Evolutionary conservation across 2,329 filamentous ascomycete species (phyloP).

Genomic region (Sclerotinia borealis): DNA sequence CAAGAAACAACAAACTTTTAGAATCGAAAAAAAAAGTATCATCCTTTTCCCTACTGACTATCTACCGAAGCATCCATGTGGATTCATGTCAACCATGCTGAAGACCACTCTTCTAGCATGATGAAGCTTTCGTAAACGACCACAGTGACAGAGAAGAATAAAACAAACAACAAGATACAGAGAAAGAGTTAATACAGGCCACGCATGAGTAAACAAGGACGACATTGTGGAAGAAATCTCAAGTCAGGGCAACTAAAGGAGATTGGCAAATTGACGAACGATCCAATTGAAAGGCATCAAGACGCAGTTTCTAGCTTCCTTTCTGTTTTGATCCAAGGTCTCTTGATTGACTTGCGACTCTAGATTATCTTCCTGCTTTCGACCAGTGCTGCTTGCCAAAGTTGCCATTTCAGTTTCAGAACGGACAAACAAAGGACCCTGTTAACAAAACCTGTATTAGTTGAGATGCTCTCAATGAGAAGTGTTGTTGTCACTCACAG

Average conservation of each 20-base stretch:
- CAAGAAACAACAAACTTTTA: background rate
- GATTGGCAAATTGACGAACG: background rate
- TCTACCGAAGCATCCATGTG: background rate
- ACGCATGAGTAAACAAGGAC: too few relatives aligned
- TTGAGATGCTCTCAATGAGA: background rate
- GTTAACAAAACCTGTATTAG: background rate
- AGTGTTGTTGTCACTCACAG: background rate
- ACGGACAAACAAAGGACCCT: background rate
- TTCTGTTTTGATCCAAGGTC: too few relatives aligned
- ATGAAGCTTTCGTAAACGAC: background rate
- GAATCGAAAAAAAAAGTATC: background rate
- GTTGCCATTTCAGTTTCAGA: background rate
- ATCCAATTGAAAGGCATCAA: background rate
- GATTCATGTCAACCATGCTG: background rate
- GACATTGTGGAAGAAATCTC: too few relatives aligned
- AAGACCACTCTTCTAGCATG: background rate
- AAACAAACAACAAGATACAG: background rate
- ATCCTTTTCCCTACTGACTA: background rate
- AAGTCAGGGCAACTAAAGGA: background rate
- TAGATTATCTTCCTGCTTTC: too few relatives aligned
- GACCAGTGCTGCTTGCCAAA: too few relatives aligned
- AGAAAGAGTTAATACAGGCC: background rate
- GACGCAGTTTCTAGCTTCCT: background rate
- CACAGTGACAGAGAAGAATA: background rate
- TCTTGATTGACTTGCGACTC: too few relatives aligned